A percentile compares a stretch with the other conserved stretches of the same genome.
phyloP scores from a whole-genome alignment of 2,329 filamentous ascomycete species.

The Arthroderma uncinatum region DNA sequence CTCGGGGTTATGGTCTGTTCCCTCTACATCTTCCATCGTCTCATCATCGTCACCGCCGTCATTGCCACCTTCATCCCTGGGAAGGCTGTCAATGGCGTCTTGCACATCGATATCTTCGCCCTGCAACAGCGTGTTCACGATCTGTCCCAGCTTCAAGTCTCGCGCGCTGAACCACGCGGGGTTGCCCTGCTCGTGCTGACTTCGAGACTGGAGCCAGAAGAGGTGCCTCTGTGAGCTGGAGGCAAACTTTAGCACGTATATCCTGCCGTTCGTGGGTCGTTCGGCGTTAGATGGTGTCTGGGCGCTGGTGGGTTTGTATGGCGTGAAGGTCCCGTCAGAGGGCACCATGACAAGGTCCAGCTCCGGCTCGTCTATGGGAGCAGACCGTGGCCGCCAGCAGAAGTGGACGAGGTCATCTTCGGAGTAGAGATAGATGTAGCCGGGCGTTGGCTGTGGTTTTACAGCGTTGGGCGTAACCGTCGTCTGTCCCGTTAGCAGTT shows the following conservation, averaged over 20 bases:
- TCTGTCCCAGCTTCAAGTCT: conserved; percentile 75
- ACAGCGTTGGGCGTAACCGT: conserved; percentile 57
- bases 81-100: conserved; percentile 56
- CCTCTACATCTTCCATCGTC: conserved; percentile 67
- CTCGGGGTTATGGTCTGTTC: conserved; percentile 45
- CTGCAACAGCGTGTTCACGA: conserved; percentile 73
- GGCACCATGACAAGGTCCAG: conserved; percentile 92
- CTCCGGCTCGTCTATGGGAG: conserved; percentile 60
- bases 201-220: conserved; percentile 93
- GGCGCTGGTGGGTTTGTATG: conserved; percentile 55
- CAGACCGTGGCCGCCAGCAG: conserved; percentile 80
- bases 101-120: conserved; percentile 78
- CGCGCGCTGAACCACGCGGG: conserved; percentile 70
- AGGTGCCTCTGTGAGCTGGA: conserved; percentile 84
- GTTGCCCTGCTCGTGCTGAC: conserved; percentile 60
- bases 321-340: conserved; percentile 72
- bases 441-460: conserved; percentile 58
- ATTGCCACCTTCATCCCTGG: conserved; percentile 38
- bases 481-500: conserved; percentile 26
- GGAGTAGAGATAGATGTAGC: conserved; percentile 83
- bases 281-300: conserved; percentile 52
- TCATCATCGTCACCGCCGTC: conserved; percentile 55
- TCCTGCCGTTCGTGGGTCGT: conserved; percentile 63
- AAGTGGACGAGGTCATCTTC: conserved; percentile 96
- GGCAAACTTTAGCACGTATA: conserved; percentile 86